Evolutionary conservation across 129 eudicot genomes (phyloP).

Genomic region (Pseudognaphalium luteoalbum): DNA sequence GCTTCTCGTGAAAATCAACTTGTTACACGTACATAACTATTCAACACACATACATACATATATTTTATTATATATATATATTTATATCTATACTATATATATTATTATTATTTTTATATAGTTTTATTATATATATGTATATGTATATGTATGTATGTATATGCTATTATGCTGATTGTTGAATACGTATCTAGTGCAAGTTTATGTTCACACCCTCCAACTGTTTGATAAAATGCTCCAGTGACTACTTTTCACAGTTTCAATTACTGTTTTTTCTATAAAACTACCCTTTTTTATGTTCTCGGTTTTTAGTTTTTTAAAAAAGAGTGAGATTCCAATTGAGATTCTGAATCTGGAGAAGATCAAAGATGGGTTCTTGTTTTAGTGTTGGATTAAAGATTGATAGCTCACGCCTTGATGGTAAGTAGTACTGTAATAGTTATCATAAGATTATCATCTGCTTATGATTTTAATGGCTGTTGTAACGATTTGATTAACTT

Average conservation of each 20-base stretch:
- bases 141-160: background rate
- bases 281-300: background rate
- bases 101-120: background rate
- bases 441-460: background rate
- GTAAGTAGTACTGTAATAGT: constrained; percentile 18
- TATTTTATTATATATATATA: background rate
- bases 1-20: constrained; percentile 18
- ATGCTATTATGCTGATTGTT: background rate
- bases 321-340: constrained; percentile 12
- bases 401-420: constrained; percentile 48
- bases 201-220: constrained; percentile 11
- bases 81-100: background rate
- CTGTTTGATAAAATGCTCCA: constrained; percentile 26
- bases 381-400: constrained; percentile 49
- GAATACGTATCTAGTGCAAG: background rate
- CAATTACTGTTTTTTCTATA: background rate
- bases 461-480: background rate
- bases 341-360: background rate
- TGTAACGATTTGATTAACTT: background rate
- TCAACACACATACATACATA: background rate
- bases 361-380: constrained; percentile 50
- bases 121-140: background rate
- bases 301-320: background rate
- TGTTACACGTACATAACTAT: constrained; percentile 11
- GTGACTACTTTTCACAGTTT: background rate